Percentiles rank a stretch among this genome's conserved stretches.
These are phyloP conservation scores for Simplicillium sp. DNA, from an alignment of 2,329 filamentous ascomycete genomes.

Conservation along the genomic window DNA sequence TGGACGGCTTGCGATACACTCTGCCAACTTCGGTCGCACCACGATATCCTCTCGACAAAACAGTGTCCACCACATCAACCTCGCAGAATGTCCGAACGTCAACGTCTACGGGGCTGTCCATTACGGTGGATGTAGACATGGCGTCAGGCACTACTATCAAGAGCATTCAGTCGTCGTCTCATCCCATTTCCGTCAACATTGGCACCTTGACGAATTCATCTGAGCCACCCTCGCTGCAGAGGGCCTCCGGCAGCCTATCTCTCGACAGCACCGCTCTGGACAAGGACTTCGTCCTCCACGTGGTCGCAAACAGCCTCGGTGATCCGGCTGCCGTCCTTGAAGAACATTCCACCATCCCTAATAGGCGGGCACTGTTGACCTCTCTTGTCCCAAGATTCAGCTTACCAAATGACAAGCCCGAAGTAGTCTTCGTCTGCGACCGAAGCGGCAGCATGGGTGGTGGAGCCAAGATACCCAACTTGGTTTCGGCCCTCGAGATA, in stretches of 20 bases:
- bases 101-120: conserved; percentile 1
- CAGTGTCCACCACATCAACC: not conserved
- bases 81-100: not conserved
- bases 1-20: conserved; percentile 59
- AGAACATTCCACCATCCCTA: conserved; percentile 48
- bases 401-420: conserved; percentile 42
- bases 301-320: conserved; percentile 49
- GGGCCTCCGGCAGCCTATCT: conserved; percentile 52
- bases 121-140: conserved; percentile 32
- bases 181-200: conserved; percentile 56
- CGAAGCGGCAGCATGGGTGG: conserved; percentile 56
- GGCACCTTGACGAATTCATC: conserved; percentile 36
- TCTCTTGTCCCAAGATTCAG: conserved; percentile 62
- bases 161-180: conserved; percentile 55
- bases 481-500: conserved; percentile 46
- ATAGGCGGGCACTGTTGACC: conserved; percentile 59
- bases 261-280: conserved; percentile 43
- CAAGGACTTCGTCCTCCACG: conserved; percentile 57
- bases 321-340: conserved; percentile 58
- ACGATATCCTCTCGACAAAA: conserved; percentile 41
- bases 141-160: conserved; percentile 45
- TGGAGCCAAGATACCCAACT: conserved; percentile 36
- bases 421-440: conserved; percentile 66
- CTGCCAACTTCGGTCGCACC: conserved; percentile 60
- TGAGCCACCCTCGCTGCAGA: conserved; percentile 39